These are phyloP conservation scores for Aspergillus pseudonomiae DNA, from an alignment of 2,329 filamentous ascomycete species.

Conservation along the genomic window DNA sequence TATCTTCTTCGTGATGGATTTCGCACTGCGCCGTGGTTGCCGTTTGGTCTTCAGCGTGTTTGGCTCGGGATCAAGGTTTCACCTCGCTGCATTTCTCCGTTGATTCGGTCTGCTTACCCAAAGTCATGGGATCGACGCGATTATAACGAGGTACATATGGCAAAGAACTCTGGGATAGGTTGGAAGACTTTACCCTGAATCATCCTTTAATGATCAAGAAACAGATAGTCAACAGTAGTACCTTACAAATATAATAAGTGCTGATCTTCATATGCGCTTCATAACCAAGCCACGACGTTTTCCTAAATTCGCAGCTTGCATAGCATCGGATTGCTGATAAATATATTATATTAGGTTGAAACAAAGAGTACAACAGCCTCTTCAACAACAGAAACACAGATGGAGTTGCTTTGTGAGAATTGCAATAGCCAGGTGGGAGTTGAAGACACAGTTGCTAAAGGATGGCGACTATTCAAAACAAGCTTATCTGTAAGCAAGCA, in stretches of 20 bases:
- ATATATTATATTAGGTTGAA: conserved; percentile 18
- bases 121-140: conserved; percentile 36
- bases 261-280: background rate
- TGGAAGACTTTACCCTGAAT: background rate
- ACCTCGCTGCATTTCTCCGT: conserved; percentile 29
- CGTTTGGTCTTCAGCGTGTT: background rate
- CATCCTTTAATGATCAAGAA: background rate
- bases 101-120: conserved; percentile 21
- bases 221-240: conserved; percentile 2
- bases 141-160: conserved; percentile 40
- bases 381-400: conserved; percentile 35
- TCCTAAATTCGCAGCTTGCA: background rate
- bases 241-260: conserved; percentile 1
- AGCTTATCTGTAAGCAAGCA: conserved; percentile 34
- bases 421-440: conserved; percentile 39
- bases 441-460: conserved; percentile 46
- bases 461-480: conserved; percentile 56
- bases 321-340: conserved; percentile 18
- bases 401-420: conserved; percentile 32
- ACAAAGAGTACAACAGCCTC: conserved; percentile 36
- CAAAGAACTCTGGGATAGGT: conserved; percentile 1
- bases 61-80: conserved; percentile 15
- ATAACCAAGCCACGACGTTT: background rate
- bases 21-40: conserved; percentile 20
- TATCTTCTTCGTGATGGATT: conserved; percentile 45